Base-by-base conservation (phyloP, 192 early-diverging fungal genomes). In the Gonapodya prolifera region DNA sequence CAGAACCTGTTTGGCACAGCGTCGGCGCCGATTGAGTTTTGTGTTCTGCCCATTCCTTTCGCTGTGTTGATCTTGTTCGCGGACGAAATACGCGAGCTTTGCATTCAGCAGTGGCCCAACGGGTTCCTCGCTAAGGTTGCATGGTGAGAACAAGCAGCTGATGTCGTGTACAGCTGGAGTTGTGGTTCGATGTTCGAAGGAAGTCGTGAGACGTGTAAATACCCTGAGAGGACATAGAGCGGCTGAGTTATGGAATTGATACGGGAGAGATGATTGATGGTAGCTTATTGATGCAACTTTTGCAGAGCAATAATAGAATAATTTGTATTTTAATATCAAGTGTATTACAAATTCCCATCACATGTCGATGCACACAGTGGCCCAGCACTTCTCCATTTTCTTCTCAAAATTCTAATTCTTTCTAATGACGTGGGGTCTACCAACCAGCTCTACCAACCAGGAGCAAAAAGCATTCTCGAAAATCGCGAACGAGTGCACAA, bases 51-150 rank as follows among this genome's bases (percentile, higher is more conserved):
- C 1, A 34, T 91, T 30, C 83, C 84, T 85, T n/a, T 85, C 73
- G 89, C 85, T 0, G 18, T 86, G 0, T 80, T 85, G 61, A 87
- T 92, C 76, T 69, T 91, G 35, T 30, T 87, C 18, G 82, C 86
- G 45, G 92, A 92, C 82, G 91, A 93, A 77, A 18, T 83, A 16
- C 77, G 92, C n/a, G 91, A 93, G 82, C 30, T 85, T 16, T 70
- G 84, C 2, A 88, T 90, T 2, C 80, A 89, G n/a, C 35, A 69
- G 0, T 87, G 80, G 77, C 88, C 89, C 0, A 82, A 80, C 36
- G 86, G 85, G 35, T 31, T 85, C 16, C 45, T 91, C 78, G 89
- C 85, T 16, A 87, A 81, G 78, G 69, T 86, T 70, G 88, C 89
- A 32, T 92, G 91, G 91, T 92, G 45, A 61, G 23, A 61, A 61